Evolutionary conservation across 345 rosid species (phyloP).

Genomic region (Heritiera littoralis): DNA sequence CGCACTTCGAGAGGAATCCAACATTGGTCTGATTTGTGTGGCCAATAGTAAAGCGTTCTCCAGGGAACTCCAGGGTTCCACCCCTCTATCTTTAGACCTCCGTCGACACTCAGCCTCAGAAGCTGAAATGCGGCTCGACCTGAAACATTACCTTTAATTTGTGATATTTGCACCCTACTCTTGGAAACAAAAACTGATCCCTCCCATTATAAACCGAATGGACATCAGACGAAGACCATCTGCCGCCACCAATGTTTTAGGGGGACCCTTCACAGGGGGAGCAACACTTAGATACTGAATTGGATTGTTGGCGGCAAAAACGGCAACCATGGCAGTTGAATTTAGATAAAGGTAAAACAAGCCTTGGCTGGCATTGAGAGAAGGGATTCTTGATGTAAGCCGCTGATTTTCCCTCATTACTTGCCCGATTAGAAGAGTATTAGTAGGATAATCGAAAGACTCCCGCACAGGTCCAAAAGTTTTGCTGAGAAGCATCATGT

Average conservation of each 20-base stretch:
- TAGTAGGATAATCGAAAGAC: slow-evolving; percentile 28
- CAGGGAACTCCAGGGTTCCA: neutral
- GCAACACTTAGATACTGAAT: neutral
- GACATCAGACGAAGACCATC: no score
- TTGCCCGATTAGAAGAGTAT: slow-evolving; percentile 27
- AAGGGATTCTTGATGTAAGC: slow-evolving; percentile 20
- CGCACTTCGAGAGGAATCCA: neutral
- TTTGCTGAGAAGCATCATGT: slow-evolving; percentile 25
- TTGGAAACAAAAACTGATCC: neutral
- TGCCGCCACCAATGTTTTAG: no score
- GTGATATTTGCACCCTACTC: no score
- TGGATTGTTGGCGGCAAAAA: neutral
- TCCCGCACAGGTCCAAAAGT: slow-evolving; percentile 28
- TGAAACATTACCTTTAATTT: neutral
- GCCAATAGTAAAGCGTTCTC: neutral
- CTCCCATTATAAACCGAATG: neutral
- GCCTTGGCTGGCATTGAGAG: neutral
- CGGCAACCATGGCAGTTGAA: neutral
- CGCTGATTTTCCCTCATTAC: neutral
- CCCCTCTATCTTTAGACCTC: neutral
- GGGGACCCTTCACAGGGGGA: neutral
- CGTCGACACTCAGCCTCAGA: neutral
- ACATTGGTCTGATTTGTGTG: neutral
- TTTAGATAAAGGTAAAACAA: neutral
- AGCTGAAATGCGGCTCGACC: neutral